These are phyloP conservation scores for Sporothrix euskadiensis DNA, from an alignment of 2,329 filamentous ascomycete species.

Conservation along the genomic window DNA sequence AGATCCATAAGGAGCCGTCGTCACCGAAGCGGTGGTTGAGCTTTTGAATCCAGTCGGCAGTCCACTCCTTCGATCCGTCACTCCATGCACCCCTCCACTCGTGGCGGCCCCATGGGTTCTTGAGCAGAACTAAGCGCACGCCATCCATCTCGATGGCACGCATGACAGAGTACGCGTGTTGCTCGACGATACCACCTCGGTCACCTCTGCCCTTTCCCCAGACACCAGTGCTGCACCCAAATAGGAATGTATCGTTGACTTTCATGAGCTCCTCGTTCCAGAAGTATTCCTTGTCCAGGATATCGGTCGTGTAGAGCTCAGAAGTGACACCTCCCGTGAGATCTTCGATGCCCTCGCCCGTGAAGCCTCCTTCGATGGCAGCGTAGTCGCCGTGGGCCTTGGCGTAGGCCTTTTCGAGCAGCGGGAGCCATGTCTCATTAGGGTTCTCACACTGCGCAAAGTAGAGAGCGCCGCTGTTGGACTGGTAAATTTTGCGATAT, in stretches of 20 bases:
- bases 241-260: slow-evolving; percentile 78
- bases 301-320: slow-evolving; percentile 67
- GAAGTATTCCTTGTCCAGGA: slow-evolving; percentile 76
- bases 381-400: slow-evolving; percentile 74
- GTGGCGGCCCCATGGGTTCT: slow-evolving; percentile 62
- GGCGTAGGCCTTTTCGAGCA: slow-evolving; percentile 73
- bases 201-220: slow-evolving; percentile 63
- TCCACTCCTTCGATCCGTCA: slow-evolving; percentile 64
- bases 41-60: slow-evolving; percentile 57
- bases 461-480: slow-evolving; percentile 67
- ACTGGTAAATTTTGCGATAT: slow-evolving; percentile 65
- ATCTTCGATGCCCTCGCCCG: slow-evolving; percentile 51
- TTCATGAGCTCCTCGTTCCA: slow-evolving; percentile 80
- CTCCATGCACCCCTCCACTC: slow-evolving; percentile 63
- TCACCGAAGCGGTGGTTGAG: slow-evolving; percentile 61
- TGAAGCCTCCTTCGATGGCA: slow-evolving; percentile 68
- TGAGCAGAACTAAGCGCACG: slow-evolving; percentile 52
- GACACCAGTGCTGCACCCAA: slow-evolving; percentile 65
- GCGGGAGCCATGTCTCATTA: slow-evolving; percentile 73
- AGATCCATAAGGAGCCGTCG: slow-evolving; percentile 65
- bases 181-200: slow-evolving; percentile 59
- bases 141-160: slow-evolving; percentile 53
- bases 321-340: slow-evolving; percentile 69
- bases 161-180: slow-evolving; percentile 63
- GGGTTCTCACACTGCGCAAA: slow-evolving; percentile 69